Percentiles rank a stretch among this genome's conserved stretches.
Conservation (phyloP, 305 asterid genomes). For the Ajuga reptans region DNA sequence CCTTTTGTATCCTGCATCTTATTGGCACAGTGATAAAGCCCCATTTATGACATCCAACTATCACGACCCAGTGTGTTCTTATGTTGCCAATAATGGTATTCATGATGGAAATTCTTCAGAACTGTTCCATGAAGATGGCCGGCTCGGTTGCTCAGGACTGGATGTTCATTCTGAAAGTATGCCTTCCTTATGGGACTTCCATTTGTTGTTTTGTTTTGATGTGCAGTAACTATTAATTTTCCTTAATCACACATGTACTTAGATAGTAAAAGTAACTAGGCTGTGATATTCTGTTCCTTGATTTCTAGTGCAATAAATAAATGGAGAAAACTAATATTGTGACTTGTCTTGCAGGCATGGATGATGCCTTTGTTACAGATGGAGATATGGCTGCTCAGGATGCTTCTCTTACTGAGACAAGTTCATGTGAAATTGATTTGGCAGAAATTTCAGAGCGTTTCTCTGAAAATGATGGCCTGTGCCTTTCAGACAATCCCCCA, state of each 20-base stretch:
- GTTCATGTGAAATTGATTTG: conserved; percentile 29
- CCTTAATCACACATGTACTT: conserved; percentile 12
- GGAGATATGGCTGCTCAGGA: conserved; percentile 30
- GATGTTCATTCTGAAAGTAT: conserved; percentile 26
- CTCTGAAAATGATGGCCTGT: conserved; percentile 28
- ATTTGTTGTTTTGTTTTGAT: conserved; percentile 11
- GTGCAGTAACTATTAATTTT: neutral
- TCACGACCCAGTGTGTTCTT: conserved; percentile 28
- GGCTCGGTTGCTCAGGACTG: conserved; percentile 19
- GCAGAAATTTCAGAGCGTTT: conserved; percentile 25
- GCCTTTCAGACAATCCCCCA: conserved; percentile 24
- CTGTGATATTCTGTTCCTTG: conserved; percentile 27
- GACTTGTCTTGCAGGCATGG: conserved; percentile 23
- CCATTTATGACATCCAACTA: conserved; percentile 18
- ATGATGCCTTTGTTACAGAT: conserved; percentile 30
- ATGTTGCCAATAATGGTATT: conserved; percentile 22
- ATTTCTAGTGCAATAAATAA: conserved; percentile 25
- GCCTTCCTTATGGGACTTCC: conserved; percentile 20
- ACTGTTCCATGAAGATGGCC: conserved; percentile 28
- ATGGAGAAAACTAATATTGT: conserved; percentile 25
- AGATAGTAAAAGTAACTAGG: conserved; percentile 17
- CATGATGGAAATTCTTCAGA: conserved; percentile 26
- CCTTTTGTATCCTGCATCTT: conserved; percentile 27
- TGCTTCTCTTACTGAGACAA: conserved; percentile 32
- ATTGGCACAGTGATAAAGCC: conserved; percentile 28